Percentiles rank a stretch among this genome's conserved stretches.
Evolutionary conservation across 768 basidiomycete genomes (phyloP).

Genomic region (Phylloporus rhodoxanthus): DNA sequence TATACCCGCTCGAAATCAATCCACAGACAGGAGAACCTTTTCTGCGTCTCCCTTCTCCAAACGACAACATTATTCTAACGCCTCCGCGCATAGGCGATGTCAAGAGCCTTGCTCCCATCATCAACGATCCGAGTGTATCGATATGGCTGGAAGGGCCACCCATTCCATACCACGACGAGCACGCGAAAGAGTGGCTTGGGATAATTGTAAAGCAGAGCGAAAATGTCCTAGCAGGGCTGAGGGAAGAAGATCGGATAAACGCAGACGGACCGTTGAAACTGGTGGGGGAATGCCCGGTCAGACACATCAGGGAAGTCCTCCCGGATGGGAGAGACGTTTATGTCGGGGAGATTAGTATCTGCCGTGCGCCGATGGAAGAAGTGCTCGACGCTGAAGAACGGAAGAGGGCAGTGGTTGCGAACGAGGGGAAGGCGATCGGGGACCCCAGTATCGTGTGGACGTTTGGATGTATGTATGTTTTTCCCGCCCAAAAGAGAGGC

Average conservation of each 20-base stretch:
- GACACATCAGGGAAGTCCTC: constrained; percentile 46
- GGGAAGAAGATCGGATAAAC: constrained; percentile 11
- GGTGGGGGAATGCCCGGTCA: constrained; percentile 45
- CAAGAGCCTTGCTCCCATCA: constrained; percentile 28
- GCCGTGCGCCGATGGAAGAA: constrained; percentile 24
- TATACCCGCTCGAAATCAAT: constrained; percentile 39
- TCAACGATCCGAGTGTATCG: constrained; percentile 49
- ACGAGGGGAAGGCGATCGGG: constrained; percentile 37
- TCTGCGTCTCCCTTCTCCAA: constrained; percentile 46
- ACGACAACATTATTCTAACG: constrained; percentile 52
- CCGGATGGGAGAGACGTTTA: constrained; percentile 50
- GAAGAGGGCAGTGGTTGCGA: constrained; percentile 34
- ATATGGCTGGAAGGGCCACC: constrained; percentile 44
- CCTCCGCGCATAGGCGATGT: constrained; percentile 47
- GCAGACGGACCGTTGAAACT: constrained; percentile 25
- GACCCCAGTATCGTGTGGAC: constrained; percentile 57
- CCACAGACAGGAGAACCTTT: constrained; percentile 46
- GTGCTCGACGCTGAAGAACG: constrained; percentile 34
- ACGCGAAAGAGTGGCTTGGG: constrained; percentile 38
- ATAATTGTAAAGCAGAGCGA: constrained; percentile 16
- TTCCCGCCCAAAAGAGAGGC: background rate
- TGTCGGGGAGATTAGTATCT: constrained; percentile 38
- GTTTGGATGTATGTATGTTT: constrained; percentile 47
- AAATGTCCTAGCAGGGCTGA: constrained; percentile 17
- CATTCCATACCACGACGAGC: constrained; percentile 44